phyloP scores from a whole-genome alignment of 768 basidiomycete genomes.

The Auricularia cornea region DNA sequence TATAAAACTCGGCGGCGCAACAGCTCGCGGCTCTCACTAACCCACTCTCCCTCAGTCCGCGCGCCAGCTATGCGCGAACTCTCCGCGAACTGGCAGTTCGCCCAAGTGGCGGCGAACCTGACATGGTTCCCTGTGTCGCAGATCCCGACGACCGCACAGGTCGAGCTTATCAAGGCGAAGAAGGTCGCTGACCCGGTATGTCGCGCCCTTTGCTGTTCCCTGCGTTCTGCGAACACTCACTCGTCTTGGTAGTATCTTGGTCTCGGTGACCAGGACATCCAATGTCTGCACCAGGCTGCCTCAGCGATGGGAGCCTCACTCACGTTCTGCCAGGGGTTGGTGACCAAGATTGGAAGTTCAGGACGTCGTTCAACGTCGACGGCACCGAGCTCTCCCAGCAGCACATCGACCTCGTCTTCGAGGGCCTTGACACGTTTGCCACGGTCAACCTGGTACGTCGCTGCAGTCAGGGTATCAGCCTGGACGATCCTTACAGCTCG shows the following conservation, averaged over 20 bases:
- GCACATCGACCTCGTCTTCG: constrained; percentile 29
- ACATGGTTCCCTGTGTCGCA: not conserved
- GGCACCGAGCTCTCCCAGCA: constrained; percentile 8
- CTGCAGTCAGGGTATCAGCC: too few species aligned
- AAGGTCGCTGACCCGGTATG: constrained; percentile 30
- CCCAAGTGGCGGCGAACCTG: constrained; percentile 38
- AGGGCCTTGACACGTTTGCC: constrained; percentile 37
- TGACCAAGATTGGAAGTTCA: constrained; percentile 33
- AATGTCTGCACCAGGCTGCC: constrained; percentile 1
- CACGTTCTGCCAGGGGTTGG: constrained; percentile 25
- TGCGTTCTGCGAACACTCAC: too few species aligned
- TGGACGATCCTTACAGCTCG: not conserved
- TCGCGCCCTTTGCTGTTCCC: too few species aligned
- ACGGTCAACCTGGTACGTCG: constrained; percentile 18
- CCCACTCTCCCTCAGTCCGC: too few species aligned
- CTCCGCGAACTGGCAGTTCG: constrained; percentile 53
- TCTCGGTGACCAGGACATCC: constrained; percentile 28
- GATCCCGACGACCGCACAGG: constrained; percentile 30
- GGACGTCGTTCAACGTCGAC: constrained; percentile 21
- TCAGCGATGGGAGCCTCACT: too few species aligned
- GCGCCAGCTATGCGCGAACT: constrained; percentile 26
- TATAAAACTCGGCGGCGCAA: too few species aligned
- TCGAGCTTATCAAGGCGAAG: constrained; percentile 25
- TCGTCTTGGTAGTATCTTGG: constrained; percentile 9
- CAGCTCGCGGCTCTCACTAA: too few species aligned